Evolutionary conservation across 257 asterid species (phyloP).

Genomic region (Ilex asprella): DNA sequence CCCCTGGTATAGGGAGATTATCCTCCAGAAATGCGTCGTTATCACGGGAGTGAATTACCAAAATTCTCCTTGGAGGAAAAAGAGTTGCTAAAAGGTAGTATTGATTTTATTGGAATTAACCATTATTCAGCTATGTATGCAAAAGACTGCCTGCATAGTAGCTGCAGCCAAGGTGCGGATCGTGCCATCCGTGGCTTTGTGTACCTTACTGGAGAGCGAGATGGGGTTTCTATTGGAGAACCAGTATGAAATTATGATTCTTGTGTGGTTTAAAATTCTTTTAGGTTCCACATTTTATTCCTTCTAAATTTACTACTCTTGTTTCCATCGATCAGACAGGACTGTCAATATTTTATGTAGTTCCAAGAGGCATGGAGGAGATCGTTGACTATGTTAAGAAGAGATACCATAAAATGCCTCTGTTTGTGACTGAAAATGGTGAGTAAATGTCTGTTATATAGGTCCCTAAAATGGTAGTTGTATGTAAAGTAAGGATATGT

Average conservation of each 20-base stretch:
- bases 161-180: slow-evolving; percentile 42
- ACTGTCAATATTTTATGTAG: slow-evolving; percentile 33
- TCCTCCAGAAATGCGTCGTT: background rate
- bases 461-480: background rate
- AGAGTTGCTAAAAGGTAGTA: slow-evolving; percentile 36
- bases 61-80: slow-evolving; percentile 51
- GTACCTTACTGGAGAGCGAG: slow-evolving; percentile 23
- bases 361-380: slow-evolving; percentile 63
- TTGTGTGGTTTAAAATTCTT: background rate
- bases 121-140: slow-evolving; percentile 64
- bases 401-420: slow-evolving; percentile 61
- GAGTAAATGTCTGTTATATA: background rate
- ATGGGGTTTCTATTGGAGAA: slow-evolving; percentile 75
- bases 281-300: background rate
- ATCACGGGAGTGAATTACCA: slow-evolving; percentile 49
- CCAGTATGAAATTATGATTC: slow-evolving; percentile 28
- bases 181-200: slow-evolving; percentile 58
- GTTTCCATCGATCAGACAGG: slow-evolving; percentile 40
- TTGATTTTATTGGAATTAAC: slow-evolving; percentile 70
- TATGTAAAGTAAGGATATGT: background rate
- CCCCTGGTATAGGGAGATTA: slow-evolving; percentile 60
- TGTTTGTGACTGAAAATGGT: slow-evolving; percentile 75
- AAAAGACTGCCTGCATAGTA: slow-evolving; percentile 51
- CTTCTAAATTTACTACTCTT: background rate
- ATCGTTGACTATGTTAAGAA: slow-evolving; percentile 43